Base-by-base conservation (phyloP, 1,139 yeast species). In the Meyerozyma sp. region DNA sequence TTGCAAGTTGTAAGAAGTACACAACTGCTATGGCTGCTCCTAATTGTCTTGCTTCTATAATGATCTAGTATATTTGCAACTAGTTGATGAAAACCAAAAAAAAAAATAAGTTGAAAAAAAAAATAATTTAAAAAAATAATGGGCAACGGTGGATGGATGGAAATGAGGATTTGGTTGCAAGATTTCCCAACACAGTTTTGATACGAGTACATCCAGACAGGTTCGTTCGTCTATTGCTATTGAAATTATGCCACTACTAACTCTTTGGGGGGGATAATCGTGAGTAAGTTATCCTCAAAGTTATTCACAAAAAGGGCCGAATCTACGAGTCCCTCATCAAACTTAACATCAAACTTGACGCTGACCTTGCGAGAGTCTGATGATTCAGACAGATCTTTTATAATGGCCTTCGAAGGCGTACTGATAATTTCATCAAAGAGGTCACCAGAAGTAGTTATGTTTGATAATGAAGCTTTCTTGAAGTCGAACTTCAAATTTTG, bases 391-490 rank as follows among this genome's bases (percentile, higher is more conserved):
- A n/a, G 13, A 5, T n/a, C 29, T 11, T n/a, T 27, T 8, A 8
- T 26, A 7, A 27, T 27, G 11, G 13, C 11, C 5, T 5, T 27
- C 3, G 29, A 27, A 5, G 29, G 13, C 6, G 37, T 54, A 42
- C 80, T 83, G 53, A 78, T 69, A 42, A 79, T 63, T 45, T 77
- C 84, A 52, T 58, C 73, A 50, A 70, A 70, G 21, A 43, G 50
- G 42, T 44, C 63, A 41, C 47, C 64, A 29, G 42, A 51, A 42
- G 46, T 45, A 21, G 44, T 46, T 39, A 46, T 49, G 42, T 50
- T 45, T 30, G 52, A 39, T 39, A 48, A 8, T 29, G 49, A n/a
- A 9, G 41, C 41, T 1, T 46, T 49, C 29, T 46, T 48, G 49
- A 67, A 65, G 40, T 58, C 55, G 51, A 64, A 70, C 14, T 53